Evolutionary conservation across 768 basidiomycete species (phyloP), one percentile per base, ranked within the genome.

Genomic region (Peribolospora baueri): DNA sequence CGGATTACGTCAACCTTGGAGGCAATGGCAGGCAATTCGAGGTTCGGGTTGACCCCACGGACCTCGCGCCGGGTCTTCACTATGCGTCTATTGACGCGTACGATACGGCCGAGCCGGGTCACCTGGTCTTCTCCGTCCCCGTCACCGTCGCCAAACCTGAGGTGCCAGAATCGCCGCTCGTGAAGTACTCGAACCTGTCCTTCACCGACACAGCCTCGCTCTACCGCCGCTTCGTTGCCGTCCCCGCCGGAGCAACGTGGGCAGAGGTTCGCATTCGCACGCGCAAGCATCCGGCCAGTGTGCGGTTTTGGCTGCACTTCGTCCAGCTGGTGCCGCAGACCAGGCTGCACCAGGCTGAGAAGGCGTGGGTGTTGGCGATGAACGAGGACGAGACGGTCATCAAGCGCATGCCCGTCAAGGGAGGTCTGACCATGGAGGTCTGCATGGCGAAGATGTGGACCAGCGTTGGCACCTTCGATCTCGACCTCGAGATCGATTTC

Each of bases 91-190:
- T 58, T 50, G 39, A 46, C 8, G 57, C 50, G 2, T 51, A 45
- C 43, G 45, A 47, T 37, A 46, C 40, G 4, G 40, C 14, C 37
- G 46, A 5, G 11, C 54, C 46, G 14, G 54, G 50, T 5, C 45
- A 54, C 25, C 38, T 46, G 5, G 50, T 58, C 54, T 55, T 58
- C 50, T 6, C 45, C 48, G 51, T 58, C 25, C 57, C 57, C 25
- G 48, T 58, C 7, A 56, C 57, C 5, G 57, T 58, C 25, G 42
- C 37, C 46, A 58, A 54, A 43, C 54, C 57, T 43, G 54, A 56
- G 36, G 38, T 25, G 25, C 25, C 42, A 10, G 36, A 39, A 36
- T 3, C 56, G 25, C 13, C 36, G 3, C 54, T 54, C 14, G 49
- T 41, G 14, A 45, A 56, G 41, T 7, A 10, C 7, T 55, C 51